Evolutionary conservation across 192 early-diverging fungal species (phyloP).

Genomic region (Coemansia sp.): DNA sequence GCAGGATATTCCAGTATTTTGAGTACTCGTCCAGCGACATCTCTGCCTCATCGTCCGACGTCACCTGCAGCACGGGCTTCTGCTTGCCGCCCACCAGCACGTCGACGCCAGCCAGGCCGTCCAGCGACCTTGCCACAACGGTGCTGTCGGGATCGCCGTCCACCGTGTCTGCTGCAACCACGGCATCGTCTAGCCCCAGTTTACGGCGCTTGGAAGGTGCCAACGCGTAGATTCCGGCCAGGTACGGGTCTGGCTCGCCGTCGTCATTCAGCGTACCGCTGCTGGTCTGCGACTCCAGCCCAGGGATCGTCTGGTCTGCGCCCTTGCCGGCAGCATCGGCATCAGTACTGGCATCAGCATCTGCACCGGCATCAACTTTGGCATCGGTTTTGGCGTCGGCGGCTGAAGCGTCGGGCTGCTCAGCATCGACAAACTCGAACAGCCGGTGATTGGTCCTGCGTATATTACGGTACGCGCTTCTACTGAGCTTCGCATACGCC

Average conservation of each 20-base stretch:
- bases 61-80: constrained; percentile 32
- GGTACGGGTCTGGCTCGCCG: constrained; percentile 24
- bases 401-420: background rate
- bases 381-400: constrained; percentile 1
- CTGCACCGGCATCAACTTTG: background rate
- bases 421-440: constrained; percentile 46
- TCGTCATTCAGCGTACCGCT: background rate
- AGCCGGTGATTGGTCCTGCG: constrained; percentile 23
- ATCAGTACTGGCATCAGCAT: background rate
- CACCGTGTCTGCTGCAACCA: constrained; percentile 10
- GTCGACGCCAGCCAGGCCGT: constrained; percentile 6
- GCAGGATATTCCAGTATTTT: constrained; percentile 44
- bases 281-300: background rate
- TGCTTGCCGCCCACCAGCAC: constrained; percentile 27
- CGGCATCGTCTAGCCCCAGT: constrained; percentile 34
- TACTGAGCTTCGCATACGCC: constrained; percentile 6
- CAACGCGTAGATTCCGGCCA: constrained; percentile 42
- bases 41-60: constrained; percentile 31
- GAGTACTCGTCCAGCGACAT: constrained; percentile 43
- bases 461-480: constrained; percentile 10
- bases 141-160: constrained; percentile 10
- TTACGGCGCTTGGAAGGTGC: constrained; percentile 36
- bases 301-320: background rate
- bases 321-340: constrained; percentile 10
- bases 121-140: background rate